Evolutionary conservation across 331 rosid genomes (phyloP).

Genomic region (Malus hybrid): DNA sequence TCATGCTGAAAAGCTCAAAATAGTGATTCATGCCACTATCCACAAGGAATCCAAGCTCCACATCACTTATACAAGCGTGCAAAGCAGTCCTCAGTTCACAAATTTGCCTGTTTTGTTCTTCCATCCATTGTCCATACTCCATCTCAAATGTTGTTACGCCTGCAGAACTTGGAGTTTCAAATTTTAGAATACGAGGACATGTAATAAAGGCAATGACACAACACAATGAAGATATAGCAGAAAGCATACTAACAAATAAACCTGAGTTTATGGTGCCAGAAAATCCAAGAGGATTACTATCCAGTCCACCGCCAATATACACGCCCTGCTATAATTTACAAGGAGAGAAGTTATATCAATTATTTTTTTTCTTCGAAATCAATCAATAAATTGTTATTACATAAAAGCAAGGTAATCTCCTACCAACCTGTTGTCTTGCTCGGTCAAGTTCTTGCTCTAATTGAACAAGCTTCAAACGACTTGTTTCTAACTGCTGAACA

Average conservation of each 20-base stretch:
- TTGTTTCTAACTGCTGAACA: slow-evolving; percentile 80
- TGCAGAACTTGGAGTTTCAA: slow-evolving; percentile 24
- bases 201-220: neutral
- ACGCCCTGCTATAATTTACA: slow-evolving; percentile 52
- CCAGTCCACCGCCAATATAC: slow-evolving; percentile 52
- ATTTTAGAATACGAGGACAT: slow-evolving; percentile 21
- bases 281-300: slow-evolving; percentile 51
- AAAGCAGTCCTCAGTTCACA: slow-evolving; percentile 63
- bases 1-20: slow-evolving; percentile 59
- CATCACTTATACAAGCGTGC: slow-evolving; percentile 47
- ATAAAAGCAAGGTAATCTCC: slow-evolving; percentile 14
- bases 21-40: slow-evolving; percentile 63
- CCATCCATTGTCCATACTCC: slow-evolving; percentile 78
- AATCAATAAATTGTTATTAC: slow-evolving; percentile 4
- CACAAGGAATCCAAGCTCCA: slow-evolving; percentile 58
- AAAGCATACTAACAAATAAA: slow-evolving; percentile 26
- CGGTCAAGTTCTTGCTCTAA: slow-evolving; percentile 73
- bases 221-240: slow-evolving; percentile 11
- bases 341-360: neutral
- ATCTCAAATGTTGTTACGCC: slow-evolving; percentile 62
- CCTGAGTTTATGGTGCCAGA: slow-evolving; percentile 73
- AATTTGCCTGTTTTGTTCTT: slow-evolving; percentile 60
- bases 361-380: slow-evolving; percentile 4
- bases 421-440: slow-evolving; percentile 64
- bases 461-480: slow-evolving; percentile 69